Evolutionary conservation across 1,284 basidiomycete genomes (phyloP).

Genomic region (Rhizoctonia solani): DNA sequence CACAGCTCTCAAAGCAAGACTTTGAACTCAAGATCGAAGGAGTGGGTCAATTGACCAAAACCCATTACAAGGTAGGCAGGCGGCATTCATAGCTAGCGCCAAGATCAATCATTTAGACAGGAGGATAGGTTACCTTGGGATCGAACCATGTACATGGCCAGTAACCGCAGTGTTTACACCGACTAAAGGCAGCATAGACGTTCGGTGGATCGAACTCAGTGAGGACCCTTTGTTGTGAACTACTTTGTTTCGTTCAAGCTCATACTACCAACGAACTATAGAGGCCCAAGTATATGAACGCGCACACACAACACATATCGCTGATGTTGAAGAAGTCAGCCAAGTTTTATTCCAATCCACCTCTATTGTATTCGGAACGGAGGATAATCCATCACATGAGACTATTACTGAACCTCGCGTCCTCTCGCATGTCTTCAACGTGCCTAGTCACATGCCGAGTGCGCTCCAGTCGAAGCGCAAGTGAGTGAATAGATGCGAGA

Average conservation of each 20-base stretch:
- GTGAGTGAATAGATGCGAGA: background rate
- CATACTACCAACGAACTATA: conserved; percentile 1
- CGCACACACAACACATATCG: conserved; percentile 28
- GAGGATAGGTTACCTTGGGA: conserved; percentile 7
- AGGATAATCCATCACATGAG: conserved; percentile 23
- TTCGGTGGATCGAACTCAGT: conserved; percentile 31
- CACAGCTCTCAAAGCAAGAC: conserved; percentile 24
- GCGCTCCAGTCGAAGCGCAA: conserved; percentile 30
- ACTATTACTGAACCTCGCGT: conserved; percentile 5
- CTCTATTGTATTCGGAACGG: conserved; percentile 15
- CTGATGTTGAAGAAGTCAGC: conserved; percentile 33
- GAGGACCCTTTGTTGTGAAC: background rate
- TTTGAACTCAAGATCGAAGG: conserved; percentile 27
- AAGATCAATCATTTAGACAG: background rate
- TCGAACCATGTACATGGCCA: conserved; percentile 23
- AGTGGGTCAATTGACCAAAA: conserved; percentile 12
- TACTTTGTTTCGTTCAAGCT: background rate
- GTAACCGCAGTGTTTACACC: conserved; percentile 23
- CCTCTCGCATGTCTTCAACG: conserved; percentile 24
- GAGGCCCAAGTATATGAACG: conserved; percentile 30
- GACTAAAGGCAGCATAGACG: conserved; percentile 24
- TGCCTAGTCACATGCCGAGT: conserved; percentile 21
- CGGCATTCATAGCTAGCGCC: background rate
- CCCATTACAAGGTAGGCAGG: conserved; percentile 9
- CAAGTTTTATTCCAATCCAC: conserved; percentile 31